A percentile compares a stretch with the other conserved stretches of the same genome.
Evolutionary conservation across 805 yeast species (phyloP).

Genomic region (Nakazawaea sp.): DNA sequence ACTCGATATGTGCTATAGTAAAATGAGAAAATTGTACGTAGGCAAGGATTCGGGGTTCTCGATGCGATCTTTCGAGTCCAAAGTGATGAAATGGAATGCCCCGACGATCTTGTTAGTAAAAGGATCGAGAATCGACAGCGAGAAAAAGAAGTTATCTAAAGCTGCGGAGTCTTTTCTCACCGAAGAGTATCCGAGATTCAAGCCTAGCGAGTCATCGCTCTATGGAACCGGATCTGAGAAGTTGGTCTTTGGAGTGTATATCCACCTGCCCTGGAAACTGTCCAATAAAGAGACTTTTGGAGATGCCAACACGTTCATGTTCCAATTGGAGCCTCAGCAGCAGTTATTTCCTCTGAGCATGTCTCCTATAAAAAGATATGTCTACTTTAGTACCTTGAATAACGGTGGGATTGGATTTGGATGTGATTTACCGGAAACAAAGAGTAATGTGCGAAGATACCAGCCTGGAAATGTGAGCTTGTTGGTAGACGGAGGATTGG

Average conservation of each 20-base stretch:
- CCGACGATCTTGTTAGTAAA: constrained; percentile 68
- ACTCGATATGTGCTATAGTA: constrained; percentile 33
- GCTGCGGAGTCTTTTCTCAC: constrained; percentile 43
- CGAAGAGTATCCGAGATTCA: constrained; percentile 37
- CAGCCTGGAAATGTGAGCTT: constrained; percentile 74
- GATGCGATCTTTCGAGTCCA: constrained; percentile 78
- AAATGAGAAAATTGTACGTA: constrained; percentile 54
- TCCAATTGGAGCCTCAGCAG: constrained; percentile 63
- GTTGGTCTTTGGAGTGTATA: constrained; percentile 56
- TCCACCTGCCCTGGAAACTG: constrained; percentile 70
- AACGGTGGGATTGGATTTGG: constrained; percentile 81
- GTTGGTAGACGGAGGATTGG: constrained; percentile 71
- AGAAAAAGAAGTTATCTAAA: constrained; percentile 28
- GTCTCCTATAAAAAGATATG: constrained; percentile 26
- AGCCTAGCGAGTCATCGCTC: constrained; percentile 11
- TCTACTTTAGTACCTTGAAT: constrained; percentile 66
- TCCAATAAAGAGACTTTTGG: constrained; percentile 74
- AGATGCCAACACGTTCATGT: constrained; percentile 43
- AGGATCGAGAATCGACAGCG: constrained; percentile 46
- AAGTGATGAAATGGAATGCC: constrained; percentile 84
- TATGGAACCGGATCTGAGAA: constrained; percentile 21
- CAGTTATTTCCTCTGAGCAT: constrained; percentile 39
- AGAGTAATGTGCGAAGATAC: constrained; percentile 34
- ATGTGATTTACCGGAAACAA: constrained; percentile 51
- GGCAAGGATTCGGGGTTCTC: constrained; percentile 83